A percentile compares a stretch with the other conserved stretches of the same genome.
phyloP scores from a whole-genome alignment of 345 rosid species.

The Excoecaria cochinchinensis region DNA sequence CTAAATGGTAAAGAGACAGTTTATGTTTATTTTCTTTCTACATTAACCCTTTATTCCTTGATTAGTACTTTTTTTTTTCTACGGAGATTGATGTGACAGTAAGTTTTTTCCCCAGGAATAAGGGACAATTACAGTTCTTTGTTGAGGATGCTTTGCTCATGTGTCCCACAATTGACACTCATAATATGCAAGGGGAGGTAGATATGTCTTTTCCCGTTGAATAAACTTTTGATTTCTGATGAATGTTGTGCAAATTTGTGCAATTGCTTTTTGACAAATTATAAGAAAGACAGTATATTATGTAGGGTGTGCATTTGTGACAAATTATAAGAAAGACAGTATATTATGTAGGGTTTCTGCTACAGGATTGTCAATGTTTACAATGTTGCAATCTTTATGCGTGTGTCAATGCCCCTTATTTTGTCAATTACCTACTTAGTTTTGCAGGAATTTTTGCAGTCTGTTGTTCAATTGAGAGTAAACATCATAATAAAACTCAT shows the following conservation, averaged over 20 bases:
- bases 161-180: slow-evolving; percentile 43
- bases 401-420: background rate
- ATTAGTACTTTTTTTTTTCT: background rate
- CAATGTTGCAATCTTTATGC: background rate
- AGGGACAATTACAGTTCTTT: slow-evolving; percentile 53
- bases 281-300: background rate
- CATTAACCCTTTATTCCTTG: background rate
- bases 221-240: background rate
- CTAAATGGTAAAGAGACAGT: slow-evolving; percentile 48
- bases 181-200: slow-evolving; percentile 72
- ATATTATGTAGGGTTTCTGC: background rate
- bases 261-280: background rate
- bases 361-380: slow-evolving; percentile 1
- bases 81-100: slow-evolving; percentile 12
- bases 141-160: slow-evolving; percentile 56
- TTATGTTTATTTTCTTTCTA: background rate
- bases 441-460: background rate
- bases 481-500: background rate
- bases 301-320: background rate
- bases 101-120: slow-evolving; percentile 47
- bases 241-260: background rate
- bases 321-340: background rate
- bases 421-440: background rate
- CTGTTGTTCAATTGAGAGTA: background rate
- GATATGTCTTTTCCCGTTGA: slow-evolving; percentile 3